Evolutionary conservation across 192 early-diverging fungal species (phyloP), one percentile per base, ranked within the genome.

Genomic region (Cetraspora pellucida): DNA sequence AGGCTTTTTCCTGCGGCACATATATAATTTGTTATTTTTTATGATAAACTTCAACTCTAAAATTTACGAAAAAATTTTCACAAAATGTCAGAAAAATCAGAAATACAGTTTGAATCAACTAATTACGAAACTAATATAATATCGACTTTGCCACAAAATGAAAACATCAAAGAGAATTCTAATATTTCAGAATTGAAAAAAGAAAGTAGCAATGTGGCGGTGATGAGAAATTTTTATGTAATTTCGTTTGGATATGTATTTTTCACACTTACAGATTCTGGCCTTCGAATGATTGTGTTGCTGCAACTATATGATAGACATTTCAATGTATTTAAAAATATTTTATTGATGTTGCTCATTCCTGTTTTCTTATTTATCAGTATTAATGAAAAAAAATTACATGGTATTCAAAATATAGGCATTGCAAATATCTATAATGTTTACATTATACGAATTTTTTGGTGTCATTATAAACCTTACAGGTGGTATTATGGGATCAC

Each of bases 181-280:
- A 7, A 37, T 6, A 37, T 7, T 6, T 37, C 37, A 0, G 37
- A 37, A 37, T 37, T 37, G 37, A 37, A 59, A 59, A 59, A 59
- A 0, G 25, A 59, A 59, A 59, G 7, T 21, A 59, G 5, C 16
- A 13, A 19, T 54, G n/a, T 13, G 10, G 27, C 46, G 23, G 49
- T 27, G 25, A 79, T 79, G 78, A 37, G 30, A 16, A 74, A 79
- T 79, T 79, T 79, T 61, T 79, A 79, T 47, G 58, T 68, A 14
- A 84, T 78, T 37, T 80, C 82, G 1, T 23, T 63, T 61, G 81
- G 77, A 52, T 86, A 85, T 71, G 30, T 86, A 13, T 49, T 82
- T 6, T 86, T 85, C 44, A 83, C 85, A n/a, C 27, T 86, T 16
- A 79, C 81, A 14, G 85, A 86, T 75, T 75, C 85, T 19, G 85